Conservation (phyloP, 2,329 filamentous ascomycete species). For the Zelopaecilomyces penicillatus region DNA sequence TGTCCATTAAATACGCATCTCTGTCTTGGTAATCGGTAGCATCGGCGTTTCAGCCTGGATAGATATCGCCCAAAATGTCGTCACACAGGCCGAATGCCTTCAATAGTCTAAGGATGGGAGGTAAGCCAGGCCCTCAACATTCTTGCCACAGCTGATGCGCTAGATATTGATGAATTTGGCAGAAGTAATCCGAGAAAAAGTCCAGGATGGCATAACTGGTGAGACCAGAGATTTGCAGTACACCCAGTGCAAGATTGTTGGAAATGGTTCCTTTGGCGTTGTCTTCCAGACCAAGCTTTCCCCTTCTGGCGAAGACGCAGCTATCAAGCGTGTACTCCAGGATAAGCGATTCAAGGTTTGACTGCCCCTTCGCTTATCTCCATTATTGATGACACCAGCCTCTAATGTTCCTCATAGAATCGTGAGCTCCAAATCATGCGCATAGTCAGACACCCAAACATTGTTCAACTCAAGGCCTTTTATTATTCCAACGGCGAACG, state of each 20-base stretch:
- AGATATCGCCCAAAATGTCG: constrained; percentile 54
- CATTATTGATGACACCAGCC: background rate
- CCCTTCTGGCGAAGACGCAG: constrained; percentile 94
- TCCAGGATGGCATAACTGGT: constrained; percentile 94
- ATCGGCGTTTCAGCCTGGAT: constrained; percentile 18
- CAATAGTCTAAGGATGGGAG: constrained; percentile 85
- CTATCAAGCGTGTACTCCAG: constrained; percentile 97
- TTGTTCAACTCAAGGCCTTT: constrained; percentile 97
- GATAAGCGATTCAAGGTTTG: constrained; percentile 98
- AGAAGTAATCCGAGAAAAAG: constrained; percentile 98
- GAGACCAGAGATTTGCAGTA: constrained; percentile 97
- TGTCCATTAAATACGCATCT: constrained; percentile 15
- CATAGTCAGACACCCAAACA: constrained; percentile 97
- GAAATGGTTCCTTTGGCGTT: constrained; percentile 96
- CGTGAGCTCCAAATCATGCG: constrained; percentile 99
- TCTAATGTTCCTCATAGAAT: constrained; percentile 56
- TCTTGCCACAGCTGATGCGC: background rate
- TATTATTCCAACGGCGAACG: constrained; percentile 99
- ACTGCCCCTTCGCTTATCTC: constrained; percentile 12
- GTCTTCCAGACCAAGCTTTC: constrained; percentile 99
- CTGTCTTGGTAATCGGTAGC: constrained; percentile 18
- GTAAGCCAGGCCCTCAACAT: constrained; percentile 47
- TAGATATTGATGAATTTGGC: constrained; percentile 5
- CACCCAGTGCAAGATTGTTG: constrained; percentile 98
- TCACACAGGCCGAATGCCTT: constrained; percentile 89